Evolutionary conservation across 805 yeast genomes (phyloP).

Genomic region (Wickerhamiella qilinensis): DNA sequence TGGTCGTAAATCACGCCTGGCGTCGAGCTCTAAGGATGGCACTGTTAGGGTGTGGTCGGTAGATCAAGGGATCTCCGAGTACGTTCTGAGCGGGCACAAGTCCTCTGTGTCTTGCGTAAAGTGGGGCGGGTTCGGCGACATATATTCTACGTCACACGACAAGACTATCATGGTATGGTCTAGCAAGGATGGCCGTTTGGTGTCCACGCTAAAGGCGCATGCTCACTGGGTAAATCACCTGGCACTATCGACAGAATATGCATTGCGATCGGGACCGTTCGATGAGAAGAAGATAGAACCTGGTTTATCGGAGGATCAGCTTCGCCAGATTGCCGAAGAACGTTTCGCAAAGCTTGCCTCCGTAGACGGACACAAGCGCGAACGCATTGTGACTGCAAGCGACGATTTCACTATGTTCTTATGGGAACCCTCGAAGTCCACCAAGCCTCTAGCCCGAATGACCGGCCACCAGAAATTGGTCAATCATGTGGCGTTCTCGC

Average conservation of each 20-base stretch:
- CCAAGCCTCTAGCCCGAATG: slow-evolving; percentile 82
- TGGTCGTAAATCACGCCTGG: slow-evolving; percentile 37
- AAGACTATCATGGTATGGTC: slow-evolving; percentile 91
- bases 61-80: slow-evolving; percentile 42
- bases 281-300: slow-evolving; percentile 41
- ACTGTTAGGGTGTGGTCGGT: slow-evolving; percentile 84
- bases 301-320: slow-evolving; percentile 19
- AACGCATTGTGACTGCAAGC: slow-evolving; percentile 82
- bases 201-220: slow-evolving; percentile 69
- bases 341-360: slow-evolving; percentile 49
- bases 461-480: slow-evolving; percentile 96
- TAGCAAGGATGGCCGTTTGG: slow-evolving; percentile 55
- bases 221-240: slow-evolving; percentile 98
- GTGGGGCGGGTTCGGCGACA: slow-evolving; percentile 82
- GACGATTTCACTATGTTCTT: slow-evolving; percentile 96
- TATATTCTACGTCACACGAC: slow-evolving; percentile 88
- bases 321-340: slow-evolving; percentile 40
- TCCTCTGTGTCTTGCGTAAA: slow-evolving; percentile 87
- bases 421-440: slow-evolving; percentile 77
- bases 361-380: slow-evolving; percentile 38
- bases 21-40: slow-evolving; percentile 83
- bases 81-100: slow-evolving; percentile 74
- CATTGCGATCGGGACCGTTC: slow-evolving; percentile 71
- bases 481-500: slow-evolving; percentile 88
- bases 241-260: slow-evolving; percentile 81